Evolutionary conservation across 495 filamentous ascomycete species (phyloP), one percentile per base, ranked within the genome.

Genomic region (Lasiosphaeria hispida): DNA sequence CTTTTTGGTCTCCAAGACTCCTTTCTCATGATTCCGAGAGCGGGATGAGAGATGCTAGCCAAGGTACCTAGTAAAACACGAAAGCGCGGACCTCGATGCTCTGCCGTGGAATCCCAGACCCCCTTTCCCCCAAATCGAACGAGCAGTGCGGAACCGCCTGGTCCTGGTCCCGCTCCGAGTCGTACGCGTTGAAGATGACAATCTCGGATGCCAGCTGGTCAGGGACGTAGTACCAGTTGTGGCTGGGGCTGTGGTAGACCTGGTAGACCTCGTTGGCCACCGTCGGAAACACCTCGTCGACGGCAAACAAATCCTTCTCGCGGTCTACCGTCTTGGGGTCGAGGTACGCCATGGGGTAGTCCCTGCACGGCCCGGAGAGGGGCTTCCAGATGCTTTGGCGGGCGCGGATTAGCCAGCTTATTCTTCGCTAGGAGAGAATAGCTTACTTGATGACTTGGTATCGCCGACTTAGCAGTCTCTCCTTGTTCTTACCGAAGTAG

Each of bases 331-430:
- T 23, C 44, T 48, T 48, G 6, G 44, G 44, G 44, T 48, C 44
- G n/a, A 48, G 10, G 19, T 7, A 48, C 8, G 44, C 44, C 14
- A 48, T 4, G 5, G 44, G 44, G 19, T 23, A 48, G 19, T 48
- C 44, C 15, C 44, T 4, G 19, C 44, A 48, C 8, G 44, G 44
- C 8, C 44, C 44, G 15, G 14, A 19, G 4, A 48, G 44, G 15
- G 44, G 44, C 15, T 48, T 48, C 44, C 44, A 48, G 19, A 48
- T 48, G 44, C 44, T 48, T n/a, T n/a, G n/a, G n/a, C n/a, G n/a
- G n/a, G n/a, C n/a, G n/a, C n/a, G n/a, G n/a, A n/a, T n/a, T n/a
- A n/a, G n/a, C n/a, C n/a, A n/a, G n/a, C n/a, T n/a, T n/a, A n/a
- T n/a, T n/a, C n/a, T n/a, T n/a, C n/a, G n/a, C n/a, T n/a, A n/a